Conservation (phyloP, 2,329 filamentous ascomycete species). For the Phaeophleospora eucalypticola region DNA sequence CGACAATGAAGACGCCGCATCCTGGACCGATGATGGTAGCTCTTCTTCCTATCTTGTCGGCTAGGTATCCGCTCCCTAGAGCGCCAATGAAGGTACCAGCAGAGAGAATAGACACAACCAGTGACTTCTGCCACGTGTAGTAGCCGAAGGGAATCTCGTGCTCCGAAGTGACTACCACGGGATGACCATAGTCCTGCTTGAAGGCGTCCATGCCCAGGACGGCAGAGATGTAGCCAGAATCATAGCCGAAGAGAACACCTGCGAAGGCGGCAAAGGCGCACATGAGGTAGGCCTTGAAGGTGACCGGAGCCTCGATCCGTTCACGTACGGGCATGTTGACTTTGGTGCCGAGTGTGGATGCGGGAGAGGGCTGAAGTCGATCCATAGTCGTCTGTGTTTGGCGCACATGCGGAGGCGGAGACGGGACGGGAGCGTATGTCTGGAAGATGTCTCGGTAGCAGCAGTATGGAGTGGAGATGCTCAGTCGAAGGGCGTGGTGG, state of each 20-base stretch:
- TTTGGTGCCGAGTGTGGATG: neutral
- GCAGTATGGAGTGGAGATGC: too few species aligned
- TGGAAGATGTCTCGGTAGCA: neutral
- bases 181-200: slow-evolving; percentile 34
- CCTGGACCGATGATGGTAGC: slow-evolving; percentile 57
- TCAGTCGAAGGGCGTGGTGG: neutral
- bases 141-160: slow-evolving; percentile 26
- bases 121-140: slow-evolving; percentile 44
- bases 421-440: neutral
- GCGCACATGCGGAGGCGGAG: neutral
- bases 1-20: slow-evolving; percentile 57
- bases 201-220: slow-evolving; percentile 51
- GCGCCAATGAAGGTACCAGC: slow-evolving; percentile 74
- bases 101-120: slow-evolving; percentile 70
- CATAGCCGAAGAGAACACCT: slow-evolving; percentile 59
- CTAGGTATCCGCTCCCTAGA: slow-evolving; percentile 53
- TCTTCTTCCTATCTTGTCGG: slow-evolving; percentile 64
- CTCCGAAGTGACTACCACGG: slow-evolving; percentile 11
- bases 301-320: slow-evolving; percentile 35
- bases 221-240: slow-evolving; percentile 54
- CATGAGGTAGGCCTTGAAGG: slow-evolving; percentile 52
- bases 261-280: slow-evolving; percentile 59
- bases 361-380: neutral
- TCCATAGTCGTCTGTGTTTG: neutral
- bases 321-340: slow-evolving; percentile 5